Conservation (phyloP, 1,284 basidiomycete species). For the Gymnopus androsaceus region DNA sequence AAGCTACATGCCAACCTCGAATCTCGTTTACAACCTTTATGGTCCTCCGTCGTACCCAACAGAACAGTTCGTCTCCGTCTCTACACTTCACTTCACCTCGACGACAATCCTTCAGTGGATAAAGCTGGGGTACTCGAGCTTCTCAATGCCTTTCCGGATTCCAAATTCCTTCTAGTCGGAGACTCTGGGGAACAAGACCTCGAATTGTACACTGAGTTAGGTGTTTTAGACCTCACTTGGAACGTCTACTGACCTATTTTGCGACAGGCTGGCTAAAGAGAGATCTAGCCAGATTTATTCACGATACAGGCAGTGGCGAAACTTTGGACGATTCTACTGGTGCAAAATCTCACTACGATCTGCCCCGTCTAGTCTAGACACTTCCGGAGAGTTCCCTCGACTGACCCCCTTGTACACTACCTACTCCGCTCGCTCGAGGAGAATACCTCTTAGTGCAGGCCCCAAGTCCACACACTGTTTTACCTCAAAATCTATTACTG, state of each 20-base stretch:
- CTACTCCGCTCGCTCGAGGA: not conserved
- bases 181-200: constrained; percentile 90
- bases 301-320: constrained; percentile 59
- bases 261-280: constrained; percentile 58
- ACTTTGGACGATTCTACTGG: constrained; percentile 63
- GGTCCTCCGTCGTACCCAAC: constrained; percentile 66
- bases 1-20: constrained; percentile 75
- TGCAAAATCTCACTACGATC: constrained; percentile 25
- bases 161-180: constrained; percentile 81
- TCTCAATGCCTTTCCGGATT: constrained; percentile 73
- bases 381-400: not conserved
- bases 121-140: constrained; percentile 73
- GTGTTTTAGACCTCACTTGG: no score
- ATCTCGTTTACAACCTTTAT: constrained; percentile 72
- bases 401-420: not conserved
- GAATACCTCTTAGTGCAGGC: not conserved
- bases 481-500: not conserved
- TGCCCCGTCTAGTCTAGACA: constrained; percentile 23
- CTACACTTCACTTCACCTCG: constrained; percentile 16
- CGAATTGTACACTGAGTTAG: constrained; percentile 71
- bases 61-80: constrained; percentile 47
- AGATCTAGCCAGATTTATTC: constrained; percentile 71
- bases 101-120: constrained; percentile 15
- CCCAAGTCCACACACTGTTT: constrained; percentile 5
- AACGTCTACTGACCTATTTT: no score